Conservation (phyloP, 2,329 filamentous ascomycete species). For the Pseudogymnoascus sp. region DNA sequence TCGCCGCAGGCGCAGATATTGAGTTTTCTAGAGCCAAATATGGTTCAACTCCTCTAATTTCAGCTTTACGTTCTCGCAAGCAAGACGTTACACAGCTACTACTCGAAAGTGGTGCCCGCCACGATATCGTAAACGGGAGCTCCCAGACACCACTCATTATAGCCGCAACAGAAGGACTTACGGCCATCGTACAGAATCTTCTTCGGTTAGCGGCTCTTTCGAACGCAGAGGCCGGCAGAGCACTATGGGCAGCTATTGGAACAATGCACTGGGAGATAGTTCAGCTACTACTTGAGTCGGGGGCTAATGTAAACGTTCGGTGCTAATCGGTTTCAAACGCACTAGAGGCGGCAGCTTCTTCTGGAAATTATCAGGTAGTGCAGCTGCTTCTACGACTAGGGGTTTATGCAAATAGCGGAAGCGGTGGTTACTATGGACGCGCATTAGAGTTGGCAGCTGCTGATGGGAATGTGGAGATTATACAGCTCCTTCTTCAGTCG, state of each 20-base stretch:
- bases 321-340: neutral
- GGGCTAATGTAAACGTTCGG: neutral
- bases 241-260: neutral
- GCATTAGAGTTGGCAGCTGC: neutral
- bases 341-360: neutral
- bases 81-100: neutral
- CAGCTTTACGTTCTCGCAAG: neutral
- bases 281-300: constrained; percentile 11
- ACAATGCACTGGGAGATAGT: constrained; percentile 11
- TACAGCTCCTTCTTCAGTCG: constrained; percentile 12
- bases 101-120: neutral
- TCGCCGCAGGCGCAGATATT: neutral
- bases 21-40: neutral
- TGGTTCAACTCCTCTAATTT: neutral
- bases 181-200: constrained; percentile 30
- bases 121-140: neutral
- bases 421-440: neutral
- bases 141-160: neutral
- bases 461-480: constrained; percentile 12
- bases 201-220: constrained; percentile 20
- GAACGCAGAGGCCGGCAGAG: neutral
- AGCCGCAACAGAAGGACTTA: constrained; percentile 29
- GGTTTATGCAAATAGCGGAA: neutral
- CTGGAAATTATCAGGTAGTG: neutral
- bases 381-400: constrained; percentile 12